Evolutionary conservation across 768 basidiomycete species (phyloP), one percentile per base, ranked within the genome.

Genomic region (Amanita pseudoporphyria): DNA sequence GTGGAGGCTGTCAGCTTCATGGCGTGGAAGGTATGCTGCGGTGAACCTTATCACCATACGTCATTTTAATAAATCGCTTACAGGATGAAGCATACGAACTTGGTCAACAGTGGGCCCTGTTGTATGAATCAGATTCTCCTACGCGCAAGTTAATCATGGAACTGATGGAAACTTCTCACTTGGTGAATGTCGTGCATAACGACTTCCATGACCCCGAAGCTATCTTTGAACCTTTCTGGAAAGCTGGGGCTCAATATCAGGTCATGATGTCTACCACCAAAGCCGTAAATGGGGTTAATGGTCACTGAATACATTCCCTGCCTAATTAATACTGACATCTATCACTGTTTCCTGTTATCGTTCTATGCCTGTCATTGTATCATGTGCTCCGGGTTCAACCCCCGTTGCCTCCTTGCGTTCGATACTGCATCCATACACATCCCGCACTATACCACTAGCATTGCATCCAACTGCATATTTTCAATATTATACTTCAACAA

Each of bases 1-100:
- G 94, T 97, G 18, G 94, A 97, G 64, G 90, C 93, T 3, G 86
- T 95, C 58, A 94, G 91, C 61, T 96, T 96, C 74, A 94, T 95
- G 87, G 93, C 93, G 13, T 96, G 93, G 93, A 95, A 95, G 79
- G 88, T 83, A 46, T 36, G 73, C 64, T 18, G 24, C 30, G 24
- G 47, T 49, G 26, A 36, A 35, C 14, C n/a, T 37, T n/a, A 36
- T 31, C 44, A 41, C 3, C 18, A 35, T 49, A 26, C 43, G 14
- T 12, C 37, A 35, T 37, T 51, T 39, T 45, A 42, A 47, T 58
- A 32, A 45, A 40, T 47, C 18, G 32, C 32, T n/a, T 53, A 10
- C 53, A 90, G 86, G 94, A 97, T 58, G 94, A 97, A 63, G 94
- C 94, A 7, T 97, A 80, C 56, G 91, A 94, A 62, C 79, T 96